A percentile compares a stretch with the other conserved stretches of the same genome.
Conservation (phyloP, 2,329 filamentous ascomycete genomes). For the Trichoderma polysporum region DNA sequence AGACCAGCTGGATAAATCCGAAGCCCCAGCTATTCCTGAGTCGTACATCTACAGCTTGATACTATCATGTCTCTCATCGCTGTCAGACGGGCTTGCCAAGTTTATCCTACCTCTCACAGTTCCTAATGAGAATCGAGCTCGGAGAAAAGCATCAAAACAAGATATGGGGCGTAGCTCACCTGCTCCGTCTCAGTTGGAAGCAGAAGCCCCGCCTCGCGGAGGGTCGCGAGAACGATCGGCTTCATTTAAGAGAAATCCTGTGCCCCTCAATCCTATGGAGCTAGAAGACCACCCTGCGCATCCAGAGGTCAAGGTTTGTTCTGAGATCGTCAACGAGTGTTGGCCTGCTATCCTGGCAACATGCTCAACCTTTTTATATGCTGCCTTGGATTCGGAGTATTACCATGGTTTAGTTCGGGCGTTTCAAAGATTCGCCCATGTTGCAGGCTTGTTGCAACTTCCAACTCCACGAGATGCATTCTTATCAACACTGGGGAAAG, state of each 20-base stretch:
- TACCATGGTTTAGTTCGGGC: conserved; percentile 90
- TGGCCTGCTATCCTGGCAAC: conserved; percentile 95
- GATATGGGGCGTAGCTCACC: conserved; percentile 47
- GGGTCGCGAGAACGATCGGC: conserved; percentile 56
- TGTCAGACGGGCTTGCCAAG: conserved; percentile 90
- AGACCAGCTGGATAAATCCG: conserved; percentile 90
- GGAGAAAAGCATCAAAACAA: conserved; percentile 49
- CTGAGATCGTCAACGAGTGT: conserved; percentile 81
- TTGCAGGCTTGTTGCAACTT: conserved; percentile 83
- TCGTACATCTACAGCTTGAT: conserved; percentile 92
- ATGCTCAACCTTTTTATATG: conserved; percentile 92
- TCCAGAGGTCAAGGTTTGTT: conserved; percentile 71
- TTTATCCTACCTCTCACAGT: conserved; percentile 91
- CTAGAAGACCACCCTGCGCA: conserved; percentile 71
- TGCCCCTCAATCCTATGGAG: conserved; percentile 80
- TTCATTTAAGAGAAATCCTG: conserved; percentile 71
- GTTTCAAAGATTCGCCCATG: conserved; percentile 93
- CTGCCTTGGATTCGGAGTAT: conserved; percentile 87
- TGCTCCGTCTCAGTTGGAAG: conserved; percentile 38
- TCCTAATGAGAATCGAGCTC: conserved; percentile 61
- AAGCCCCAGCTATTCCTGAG: conserved; percentile 79
- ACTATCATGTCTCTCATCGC: conserved; percentile 80
- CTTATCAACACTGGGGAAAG: conserved; percentile 88
- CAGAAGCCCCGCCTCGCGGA: conserved; percentile 34
- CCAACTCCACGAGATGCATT: conserved; percentile 90